Evolutionary conservation across 2,329 filamentous ascomycete genomes (phyloP).

Genomic region (Penicillium palitans): DNA sequence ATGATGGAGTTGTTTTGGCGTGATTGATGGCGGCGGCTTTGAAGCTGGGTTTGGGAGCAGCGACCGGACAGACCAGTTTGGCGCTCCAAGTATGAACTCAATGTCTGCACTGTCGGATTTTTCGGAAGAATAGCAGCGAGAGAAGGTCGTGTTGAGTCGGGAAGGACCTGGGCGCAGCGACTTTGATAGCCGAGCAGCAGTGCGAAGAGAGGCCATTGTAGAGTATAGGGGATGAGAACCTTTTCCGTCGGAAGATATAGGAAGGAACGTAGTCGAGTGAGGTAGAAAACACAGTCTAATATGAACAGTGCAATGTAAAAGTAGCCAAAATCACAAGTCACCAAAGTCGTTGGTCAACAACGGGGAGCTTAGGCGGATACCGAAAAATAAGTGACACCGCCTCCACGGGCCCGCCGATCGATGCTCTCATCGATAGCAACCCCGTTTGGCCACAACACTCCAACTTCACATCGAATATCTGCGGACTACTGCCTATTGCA

Average conservation of each 20-base stretch:
- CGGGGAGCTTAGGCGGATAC: conserved; percentile 12
- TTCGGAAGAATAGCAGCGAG: conserved; percentile 28
- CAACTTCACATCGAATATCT: conserved; percentile 15
- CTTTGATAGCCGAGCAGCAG: conserved; percentile 18
- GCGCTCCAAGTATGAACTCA: conserved; percentile 61
- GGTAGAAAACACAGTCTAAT: not conserved
- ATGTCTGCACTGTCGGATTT: conserved; percentile 28
- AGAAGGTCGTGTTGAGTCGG: conserved; percentile 4
- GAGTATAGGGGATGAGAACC: not conserved
- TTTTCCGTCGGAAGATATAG: not conserved
- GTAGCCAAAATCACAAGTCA: not conserved
- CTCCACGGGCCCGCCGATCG: conserved; percentile 25
- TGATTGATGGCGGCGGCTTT: conserved; percentile 49
- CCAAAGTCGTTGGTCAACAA: not conserved
- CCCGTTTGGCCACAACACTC: conserved; percentile 19
- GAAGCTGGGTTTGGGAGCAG: conserved; percentile 59
- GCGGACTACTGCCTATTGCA: conserved; percentile 2
- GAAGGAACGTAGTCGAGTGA: not conserved
- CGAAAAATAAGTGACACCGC: conserved; percentile 23
- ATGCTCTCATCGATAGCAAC: conserved; percentile 21
- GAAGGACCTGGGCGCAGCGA: conserved; percentile 7
- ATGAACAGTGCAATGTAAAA: not conserved
- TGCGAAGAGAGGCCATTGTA: conserved; percentile 19
- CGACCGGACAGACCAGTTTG: conserved; percentile 80
- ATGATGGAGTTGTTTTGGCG: conserved; percentile 71